Base-by-base conservation (phyloP, 208 protist genomes). In the Blastocrithidia nonstop region DNA sequence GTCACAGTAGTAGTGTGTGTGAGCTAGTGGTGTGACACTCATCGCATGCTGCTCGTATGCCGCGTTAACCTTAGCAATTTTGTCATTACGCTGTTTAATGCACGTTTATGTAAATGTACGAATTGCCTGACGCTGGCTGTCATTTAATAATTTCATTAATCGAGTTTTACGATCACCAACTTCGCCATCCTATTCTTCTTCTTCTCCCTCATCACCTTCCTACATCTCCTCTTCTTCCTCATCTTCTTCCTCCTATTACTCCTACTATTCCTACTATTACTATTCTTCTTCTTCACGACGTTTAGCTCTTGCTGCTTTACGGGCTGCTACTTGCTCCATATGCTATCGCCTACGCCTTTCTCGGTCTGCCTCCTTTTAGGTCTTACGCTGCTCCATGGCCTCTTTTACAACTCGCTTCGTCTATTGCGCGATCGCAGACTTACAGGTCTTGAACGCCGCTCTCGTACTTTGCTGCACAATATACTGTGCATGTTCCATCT, bases 231-330 rank as follows among this genome's bases (percentile, higher is more conserved):
- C 38, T 9, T 8, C 38, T 9, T 42, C 38, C 17, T 22, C 38
- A 22, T 22, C 38, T 15, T 42, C 29, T 3, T 6, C 28, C 11
- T 5, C 45, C 31, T 32, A 39, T 17, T 61, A 36, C 15, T 43
- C 45, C 37, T 35, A 9, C 22, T 31, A 25, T 23, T 36, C 35
- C 4, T 45, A 25, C 16, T 54, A 35, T 13, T 28, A 26, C 6
- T 11, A 45, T 16, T 46, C 47, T 7, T 37, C 54, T 6, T 32
- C 45, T 20, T 26, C 19, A n/a, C 4, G 32, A 22, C 38, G 20
- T 8, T 42, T 22, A 22, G 17, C 38, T 22, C 38, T 22, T 22
- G 17, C 38, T 8, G 8, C 38, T 8, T 42, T 13, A 22, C 8
- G 13, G 38, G 38, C 19, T 22, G 38, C 8, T 13, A n/a, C n/a